Evolutionary conservation across 78 protist species (phyloP).

Genomic region (Chrysochromulina parva): DNA sequence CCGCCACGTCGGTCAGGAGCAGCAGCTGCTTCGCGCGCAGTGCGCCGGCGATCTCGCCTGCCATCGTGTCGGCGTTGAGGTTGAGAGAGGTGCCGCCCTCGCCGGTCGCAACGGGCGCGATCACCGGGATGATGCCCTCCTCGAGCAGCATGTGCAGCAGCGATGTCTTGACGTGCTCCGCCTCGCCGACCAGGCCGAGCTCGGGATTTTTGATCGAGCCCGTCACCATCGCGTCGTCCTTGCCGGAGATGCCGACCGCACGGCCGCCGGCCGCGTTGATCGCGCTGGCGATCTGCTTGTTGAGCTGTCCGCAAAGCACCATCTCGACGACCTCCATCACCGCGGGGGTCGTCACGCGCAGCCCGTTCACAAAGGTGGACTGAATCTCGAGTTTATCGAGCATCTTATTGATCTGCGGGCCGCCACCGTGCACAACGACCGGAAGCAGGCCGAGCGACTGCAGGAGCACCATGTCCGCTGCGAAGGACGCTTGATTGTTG

Average conservation of each 20-base stretch:
- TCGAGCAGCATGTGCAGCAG: not conserved
- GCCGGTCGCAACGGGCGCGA: not conserved
- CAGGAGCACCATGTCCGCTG: not conserved
- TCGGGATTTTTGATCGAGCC: not conserved
- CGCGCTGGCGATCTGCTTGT: not conserved
- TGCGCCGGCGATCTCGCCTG: not conserved
- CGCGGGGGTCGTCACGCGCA: not conserved
- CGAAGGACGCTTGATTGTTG: not conserved
- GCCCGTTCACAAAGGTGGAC: not conserved
- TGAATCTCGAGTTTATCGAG: not conserved
- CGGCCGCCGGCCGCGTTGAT: slow-evolving; percentile 10
- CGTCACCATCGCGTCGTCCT: not conserved
- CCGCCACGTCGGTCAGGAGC: slow-evolving; percentile 9
- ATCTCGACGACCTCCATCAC: slow-evolving; percentile 18
- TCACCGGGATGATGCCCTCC: not conserved
- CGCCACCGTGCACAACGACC: slow-evolving; percentile 23
- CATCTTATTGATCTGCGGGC: not conserved
- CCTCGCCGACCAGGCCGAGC: not conserved
- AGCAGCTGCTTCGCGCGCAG: not conserved
- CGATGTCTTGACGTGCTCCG: not conserved
- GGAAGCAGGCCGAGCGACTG: not conserved
- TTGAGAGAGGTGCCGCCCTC: not conserved
- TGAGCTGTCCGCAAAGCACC: not conserved
- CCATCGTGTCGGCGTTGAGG: slow-evolving; percentile 28
- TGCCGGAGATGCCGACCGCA: not conserved